Evolutionary conservation across 805 yeast genomes (phyloP).

Genomic region (Candida ascalaphidarum): DNA sequence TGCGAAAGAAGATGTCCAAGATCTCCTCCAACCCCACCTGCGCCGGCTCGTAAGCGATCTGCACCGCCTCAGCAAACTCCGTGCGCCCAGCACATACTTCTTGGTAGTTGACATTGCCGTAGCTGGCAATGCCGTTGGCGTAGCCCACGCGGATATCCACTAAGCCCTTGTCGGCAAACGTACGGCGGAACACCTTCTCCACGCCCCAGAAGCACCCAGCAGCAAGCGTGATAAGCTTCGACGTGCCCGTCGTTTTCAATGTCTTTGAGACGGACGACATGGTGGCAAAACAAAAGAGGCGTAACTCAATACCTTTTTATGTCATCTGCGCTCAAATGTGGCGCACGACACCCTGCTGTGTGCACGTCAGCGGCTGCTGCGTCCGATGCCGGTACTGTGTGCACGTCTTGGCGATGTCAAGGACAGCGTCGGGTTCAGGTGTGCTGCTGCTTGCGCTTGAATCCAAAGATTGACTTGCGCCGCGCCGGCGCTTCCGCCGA

Average conservation of each 20-base stretch:
- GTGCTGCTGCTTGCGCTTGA: conserved; percentile 17
- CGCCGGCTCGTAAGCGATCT: conserved; percentile 72
- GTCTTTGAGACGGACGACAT: conserved; percentile 20
- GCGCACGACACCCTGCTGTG: no score
- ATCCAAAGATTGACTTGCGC: conserved; percentile 28
- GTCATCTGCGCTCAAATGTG: no score
- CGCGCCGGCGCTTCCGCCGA: conserved; percentile 4
- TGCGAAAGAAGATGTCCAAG: conserved; percentile 76
- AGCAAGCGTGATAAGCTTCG: conserved; percentile 34
- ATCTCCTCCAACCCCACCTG: conserved; percentile 51
- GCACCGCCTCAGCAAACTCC: conserved; percentile 72
- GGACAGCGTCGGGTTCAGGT: no score
- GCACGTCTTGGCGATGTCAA: no score
- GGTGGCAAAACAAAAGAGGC: no score
- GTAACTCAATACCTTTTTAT: no score
- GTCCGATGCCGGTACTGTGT: no score
- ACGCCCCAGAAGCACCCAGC: conserved; percentile 85
- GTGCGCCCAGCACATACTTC: conserved; percentile 75
- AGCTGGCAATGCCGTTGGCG: conserved; percentile 70
- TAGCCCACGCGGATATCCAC: conserved; percentile 82
- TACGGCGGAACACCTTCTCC: conserved; percentile 72
- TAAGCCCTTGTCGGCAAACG: conserved; percentile 55
- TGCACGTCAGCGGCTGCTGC: no score
- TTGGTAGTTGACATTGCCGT: conserved; percentile 38
- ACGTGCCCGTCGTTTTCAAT: conserved; percentile 21